Evolutionary conservation across 139 green algal genomes (phyloP).

Genomic region (Mesostigma viride): DNA sequence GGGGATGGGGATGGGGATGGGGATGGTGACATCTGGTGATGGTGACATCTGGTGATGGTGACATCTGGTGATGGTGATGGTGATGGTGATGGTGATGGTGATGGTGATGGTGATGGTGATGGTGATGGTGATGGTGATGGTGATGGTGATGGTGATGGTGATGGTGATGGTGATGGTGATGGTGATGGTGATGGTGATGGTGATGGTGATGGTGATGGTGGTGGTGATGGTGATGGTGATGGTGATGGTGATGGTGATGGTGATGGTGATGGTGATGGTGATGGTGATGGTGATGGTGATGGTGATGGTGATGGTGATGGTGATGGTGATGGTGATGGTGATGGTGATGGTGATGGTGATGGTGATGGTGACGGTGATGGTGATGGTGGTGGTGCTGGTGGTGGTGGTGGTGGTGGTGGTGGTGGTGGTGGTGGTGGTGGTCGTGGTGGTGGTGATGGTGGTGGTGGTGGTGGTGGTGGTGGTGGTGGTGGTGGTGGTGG

Average conservation of each 20-base stretch:
- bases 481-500: too few species aligned
- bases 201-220: conserved; percentile 2
- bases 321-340: neutral
- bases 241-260: conserved; percentile 2
- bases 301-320: conserved; percentile 2
- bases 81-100: conserved; percentile 2
- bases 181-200: conserved; percentile 2
- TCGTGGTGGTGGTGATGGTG: too few species aligned
- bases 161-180: conserved; percentile 3
- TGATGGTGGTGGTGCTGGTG: neutral
- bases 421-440: too few species aligned
- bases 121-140: conserved; percentile 2
- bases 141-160: conserved; percentile 2
- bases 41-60: too few species aligned
- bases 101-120: conserved; percentile 3
- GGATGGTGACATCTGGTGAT: too few species aligned
- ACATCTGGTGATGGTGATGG: conserved; percentile 2
- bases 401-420: too few species aligned
- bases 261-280: conserved; percentile 2
- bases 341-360: neutral
- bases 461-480: too few species aligned
- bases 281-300: conserved; percentile 1
- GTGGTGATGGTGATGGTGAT: conserved; percentile 1
- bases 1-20: too few species aligned
- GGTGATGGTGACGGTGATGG: neutral